Conservation (phyloP, 768 basidiomycete species). For the Peribolospora kevripleyi region DNA sequence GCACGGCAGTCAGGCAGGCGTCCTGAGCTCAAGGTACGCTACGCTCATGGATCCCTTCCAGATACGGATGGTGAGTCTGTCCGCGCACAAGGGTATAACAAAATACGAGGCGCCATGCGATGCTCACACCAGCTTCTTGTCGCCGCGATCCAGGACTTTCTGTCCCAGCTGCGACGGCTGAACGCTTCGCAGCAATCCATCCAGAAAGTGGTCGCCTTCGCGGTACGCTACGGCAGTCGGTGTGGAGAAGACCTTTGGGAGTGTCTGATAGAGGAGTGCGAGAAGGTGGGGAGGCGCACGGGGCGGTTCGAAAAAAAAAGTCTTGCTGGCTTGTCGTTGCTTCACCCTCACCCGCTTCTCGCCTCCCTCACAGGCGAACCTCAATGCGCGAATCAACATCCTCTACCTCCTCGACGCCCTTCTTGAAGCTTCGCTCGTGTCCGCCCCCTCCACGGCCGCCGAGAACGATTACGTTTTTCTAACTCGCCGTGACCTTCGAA, state of each 20-base stretch:
- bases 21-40: too few relatives aligned
- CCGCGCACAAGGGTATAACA: too few relatives aligned
- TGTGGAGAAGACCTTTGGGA: slow-evolving; percentile 26
- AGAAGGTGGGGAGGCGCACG: slow-evolving; percentile 12
- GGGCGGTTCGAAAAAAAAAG: background rate
- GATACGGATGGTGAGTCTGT: too few relatives aligned
- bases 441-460: slow-evolving; percentile 4
- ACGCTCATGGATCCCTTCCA: too few relatives aligned
- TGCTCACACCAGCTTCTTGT: too few relatives aligned
- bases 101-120: too few relatives aligned
- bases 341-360: background rate
- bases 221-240: slow-evolving; percentile 19
- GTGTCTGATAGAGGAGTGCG: slow-evolving; percentile 22
- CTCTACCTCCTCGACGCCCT: slow-evolving; percentile 24
- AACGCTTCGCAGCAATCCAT: slow-evolving; percentile 23
- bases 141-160: slow-evolving; percentile 13
- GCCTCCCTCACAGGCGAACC: slow-evolving; percentile 13
- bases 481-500: slow-evolving; percentile 15
- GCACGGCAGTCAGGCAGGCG: too few relatives aligned
- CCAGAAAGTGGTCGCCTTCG: slow-evolving; percentile 22
- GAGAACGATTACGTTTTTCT: slow-evolving; percentile 18
- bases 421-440: slow-evolving; percentile 8
- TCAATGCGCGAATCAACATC: slow-evolving; percentile 24
- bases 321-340: background rate
- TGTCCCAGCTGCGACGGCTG: slow-evolving; percentile 18